Evolutionary conservation across 139 green algal species (phyloP), one percentile per base, ranked within the genome.

Genomic region (Chlamydomonas schloesseri): DNA sequence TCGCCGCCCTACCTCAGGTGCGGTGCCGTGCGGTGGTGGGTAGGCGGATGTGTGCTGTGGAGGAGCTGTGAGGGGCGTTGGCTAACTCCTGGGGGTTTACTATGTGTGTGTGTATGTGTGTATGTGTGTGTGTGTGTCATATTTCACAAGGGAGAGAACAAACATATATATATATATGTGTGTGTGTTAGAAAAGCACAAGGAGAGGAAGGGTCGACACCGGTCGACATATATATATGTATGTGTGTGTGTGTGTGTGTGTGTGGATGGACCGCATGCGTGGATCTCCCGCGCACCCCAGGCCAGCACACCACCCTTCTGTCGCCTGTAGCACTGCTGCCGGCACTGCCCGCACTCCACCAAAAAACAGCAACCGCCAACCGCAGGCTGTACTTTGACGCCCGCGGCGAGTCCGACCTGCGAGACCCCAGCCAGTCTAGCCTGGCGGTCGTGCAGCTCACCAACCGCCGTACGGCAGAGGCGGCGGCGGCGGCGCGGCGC

Each of bases 351-450:
- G 17, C 28, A 2, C 28, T 58, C 13, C 53, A 58, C 17, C 57
- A 29, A 15, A 65, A 20, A 15, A 4, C 57, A 8, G 57, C 57
- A 29, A 13, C 13, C 53, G 57, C 20, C 57, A 15, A 15, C 17
- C 15, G 17, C 57, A 72, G 69, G 69, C 69, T 73, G 34, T 53
- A 73, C 69, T 73, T 73, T 14, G 69, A 73, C 69, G 69, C 69
- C 34, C 69, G 69, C 18, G 69, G 69, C 34, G 69, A 73, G 69
- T 20, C 20, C 1, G 69, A 73, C 69, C 69, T 73, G 18, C 69
- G 69, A 9, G 6, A 6, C 17, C 69, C 69, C 17, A 34, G 69
- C 0, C 6, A 53, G 6, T 73, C 69, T 15, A 53, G 34, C 33
- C 69, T 73, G 34, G 69, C 34, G 1, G 69, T 73, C 33, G 69